Evolutionary conservation across 2,329 filamentous ascomycete species (phyloP), one percentile per base, ranked within the genome.

Genomic region (Diplocarpon mali): DNA sequence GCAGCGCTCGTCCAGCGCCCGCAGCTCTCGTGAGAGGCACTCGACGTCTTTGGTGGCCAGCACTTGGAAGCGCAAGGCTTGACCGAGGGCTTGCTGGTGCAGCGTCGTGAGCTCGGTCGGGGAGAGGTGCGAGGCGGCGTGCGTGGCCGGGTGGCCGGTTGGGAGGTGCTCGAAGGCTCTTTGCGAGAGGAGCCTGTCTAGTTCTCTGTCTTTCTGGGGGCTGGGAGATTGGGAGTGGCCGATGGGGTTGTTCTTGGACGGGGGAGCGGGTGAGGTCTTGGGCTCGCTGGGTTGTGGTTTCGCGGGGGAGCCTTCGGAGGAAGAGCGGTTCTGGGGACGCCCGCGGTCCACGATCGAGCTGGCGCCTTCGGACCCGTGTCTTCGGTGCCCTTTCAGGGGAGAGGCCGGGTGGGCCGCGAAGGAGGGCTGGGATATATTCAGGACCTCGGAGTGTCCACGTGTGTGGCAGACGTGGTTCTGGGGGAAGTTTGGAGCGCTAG

Each of bases 1-100:
- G 44, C 80, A 84, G 45, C 83, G 76, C 59, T 86, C 81, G 56
- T 89, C 84, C n/a, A 89, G 69, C 46, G 74, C 76, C 40, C 80
- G 76, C 43, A 88, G 78, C 65, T 89, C 85, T 62, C 74, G 75
- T 13, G 82, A 84, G 5, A 87, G 68, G 14, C 67, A 66, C 40
- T 82, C 78, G 12, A 83, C 79, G 51, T 83, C 77, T 20, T 74
- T 72, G 41, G 70, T 69, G 38, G 65, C 67, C 16, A 84, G 67
- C n/a, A 84, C 70, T 60, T 83, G 77, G 49, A 83, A 84, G 27
- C 75, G 68, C 31, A 72, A 68, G 0, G 74, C 75, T 57, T 83
- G 78, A 27, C 75, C 73, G 31, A 76, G 63, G 1, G 80, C 79
- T 57, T 83, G 78, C 51, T 69, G 71, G 45, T 76, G 71, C 16